Evolutionary conservation across 1,284 basidiomycete genomes (phyloP).

Genomic region (Malassezia nana): DNA sequence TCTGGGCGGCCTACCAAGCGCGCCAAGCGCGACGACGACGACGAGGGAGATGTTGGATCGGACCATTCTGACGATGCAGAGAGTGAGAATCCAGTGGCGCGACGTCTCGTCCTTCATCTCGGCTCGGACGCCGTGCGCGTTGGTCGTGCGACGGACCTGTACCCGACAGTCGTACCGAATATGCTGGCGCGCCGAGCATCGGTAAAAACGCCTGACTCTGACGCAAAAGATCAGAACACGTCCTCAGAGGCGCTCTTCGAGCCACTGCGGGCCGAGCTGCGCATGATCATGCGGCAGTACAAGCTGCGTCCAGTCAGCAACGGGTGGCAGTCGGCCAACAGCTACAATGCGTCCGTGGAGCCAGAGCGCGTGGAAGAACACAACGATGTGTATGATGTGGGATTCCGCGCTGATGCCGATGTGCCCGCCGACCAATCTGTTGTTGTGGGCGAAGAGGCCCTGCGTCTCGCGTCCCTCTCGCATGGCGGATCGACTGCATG

Average conservation of each 20-base stretch:
- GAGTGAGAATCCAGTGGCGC: slow-evolving; percentile 20
- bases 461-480: slow-evolving; percentile 31
- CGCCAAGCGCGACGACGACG: slow-evolving; percentile 18
- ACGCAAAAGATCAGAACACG: not conserved
- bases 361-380: slow-evolving; percentile 39
- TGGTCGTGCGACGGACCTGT: slow-evolving; percentile 78
- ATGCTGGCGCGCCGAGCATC: slow-evolving; percentile 58
- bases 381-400: slow-evolving; percentile 42
- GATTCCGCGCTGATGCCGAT: slow-evolving; percentile 26
- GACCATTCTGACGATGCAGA: slow-evolving; percentile 17
- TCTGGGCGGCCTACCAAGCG: slow-evolving; percentile 17
- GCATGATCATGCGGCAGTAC: slow-evolving; percentile 45
- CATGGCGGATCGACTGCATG: slow-evolving; percentile 17
- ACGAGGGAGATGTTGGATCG: slow-evolving; percentile 17
- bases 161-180: slow-evolving; percentile 63
- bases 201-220: slow-evolving; percentile 2
- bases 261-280: slow-evolving; percentile 37
- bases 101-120: slow-evolving; percentile 75
- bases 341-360: slow-evolving; percentile 39
- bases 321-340: slow-evolving; percentile 34
- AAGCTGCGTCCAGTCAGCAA: slow-evolving; percentile 44
- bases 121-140: slow-evolving; percentile 78
- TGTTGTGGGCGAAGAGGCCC: slow-evolving; percentile 37
- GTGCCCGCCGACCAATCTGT: slow-evolving; percentile 9
- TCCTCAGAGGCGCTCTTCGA: slow-evolving; percentile 26